phyloP scores from a whole-genome alignment of 1,284 basidiomycete genomes.

The Trametes sp. region DNA sequence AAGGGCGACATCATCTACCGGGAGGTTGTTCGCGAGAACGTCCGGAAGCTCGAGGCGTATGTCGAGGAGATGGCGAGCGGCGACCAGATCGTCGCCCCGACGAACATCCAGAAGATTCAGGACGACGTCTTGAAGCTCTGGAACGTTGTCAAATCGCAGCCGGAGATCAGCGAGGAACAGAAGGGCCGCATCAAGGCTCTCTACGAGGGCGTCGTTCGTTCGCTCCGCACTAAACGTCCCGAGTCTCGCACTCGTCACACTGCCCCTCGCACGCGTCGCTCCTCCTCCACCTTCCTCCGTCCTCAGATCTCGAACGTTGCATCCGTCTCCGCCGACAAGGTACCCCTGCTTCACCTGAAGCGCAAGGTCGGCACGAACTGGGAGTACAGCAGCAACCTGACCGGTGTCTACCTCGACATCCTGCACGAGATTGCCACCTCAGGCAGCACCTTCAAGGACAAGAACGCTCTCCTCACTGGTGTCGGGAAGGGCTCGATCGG shows the following conservation, averaged over 20 bases:
- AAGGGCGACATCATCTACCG: slow-evolving; percentile 96
- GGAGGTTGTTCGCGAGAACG: slow-evolving; percentile 94
- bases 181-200: slow-evolving; percentile 97
- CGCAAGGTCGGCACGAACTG: slow-evolving; percentile 96
- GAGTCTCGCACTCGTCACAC: slow-evolving; percentile 62
- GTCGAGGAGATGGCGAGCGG: slow-evolving; percentile 99
- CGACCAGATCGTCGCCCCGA: slow-evolving; percentile 80
- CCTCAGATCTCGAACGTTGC: slow-evolving; percentile 83
- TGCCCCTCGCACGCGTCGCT: slow-evolving; percentile 76
- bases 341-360: slow-evolving; percentile 96
- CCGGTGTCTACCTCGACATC: slow-evolving; percentile 94
- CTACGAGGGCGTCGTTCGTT: slow-evolving; percentile 94
- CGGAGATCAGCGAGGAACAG: slow-evolving; percentile 95
- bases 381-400: slow-evolving; percentile 98
- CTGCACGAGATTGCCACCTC: slow-evolving; percentile 98
- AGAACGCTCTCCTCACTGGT: slow-evolving; percentile 97
- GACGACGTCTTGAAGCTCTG: slow-evolving; percentile 96
- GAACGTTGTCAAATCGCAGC: slow-evolving; percentile 97
- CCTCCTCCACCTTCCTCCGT: slow-evolving; percentile 93
- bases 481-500: slow-evolving; percentile 98
- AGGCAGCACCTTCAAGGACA: slow-evolving; percentile 97
- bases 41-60: slow-evolving; percentile 97
- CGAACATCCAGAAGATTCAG: slow-evolving; percentile 97
- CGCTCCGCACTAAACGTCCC: slow-evolving; percentile 68
- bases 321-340: slow-evolving; percentile 86